These are phyloP conservation scores for Trypanosoma grayi DNA, from an alignment of 208 protist genomes.

Conservation along the genomic window DNA sequence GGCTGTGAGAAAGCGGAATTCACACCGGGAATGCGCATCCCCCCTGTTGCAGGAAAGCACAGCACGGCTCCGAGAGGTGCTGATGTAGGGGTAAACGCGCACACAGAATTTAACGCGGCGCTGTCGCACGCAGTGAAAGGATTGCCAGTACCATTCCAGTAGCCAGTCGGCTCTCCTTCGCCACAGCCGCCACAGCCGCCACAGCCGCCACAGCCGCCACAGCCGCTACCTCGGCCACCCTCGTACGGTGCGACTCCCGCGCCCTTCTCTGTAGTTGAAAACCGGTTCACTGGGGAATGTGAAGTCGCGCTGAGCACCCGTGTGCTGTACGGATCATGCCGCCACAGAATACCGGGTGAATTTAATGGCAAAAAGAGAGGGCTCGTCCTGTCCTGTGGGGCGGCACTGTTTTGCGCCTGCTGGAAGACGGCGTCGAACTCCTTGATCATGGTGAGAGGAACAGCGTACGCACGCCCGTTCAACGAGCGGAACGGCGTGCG, in stretches of 20 bases:
- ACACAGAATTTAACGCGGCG: conserved; percentile 1
- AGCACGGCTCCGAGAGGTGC: not conserved
- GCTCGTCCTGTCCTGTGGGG: not conserved
- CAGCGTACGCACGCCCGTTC: conserved; percentile 50
- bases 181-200: not conserved
- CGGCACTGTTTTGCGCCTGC: not conserved
- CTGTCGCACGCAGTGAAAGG: not conserved
- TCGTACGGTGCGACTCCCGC: not conserved
- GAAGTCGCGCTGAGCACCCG: conserved; percentile 23
- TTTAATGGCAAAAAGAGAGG: not conserved
- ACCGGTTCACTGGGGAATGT: not conserved
- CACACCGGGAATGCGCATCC: not conserved
- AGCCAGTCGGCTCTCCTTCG: not conserved
- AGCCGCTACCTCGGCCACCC: not conserved
- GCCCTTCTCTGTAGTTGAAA: not conserved
- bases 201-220: not conserved
- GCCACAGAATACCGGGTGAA: conserved; percentile 53
- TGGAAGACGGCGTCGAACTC: conserved; percentile 16
- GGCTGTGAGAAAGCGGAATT: not conserved
- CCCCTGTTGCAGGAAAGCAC: conserved; percentile 1
- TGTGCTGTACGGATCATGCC: conserved; percentile 69
- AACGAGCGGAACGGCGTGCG: conserved; percentile 37
- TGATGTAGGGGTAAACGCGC: not conserved
- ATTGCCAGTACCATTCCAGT: not conserved
- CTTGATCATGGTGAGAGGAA: conserved; percentile 26